Evolutionary conservation across 1,284 basidiomycete species (phyloP), one percentile per base, ranked within the genome.

Genomic region (Peniophora sp.): DNA sequence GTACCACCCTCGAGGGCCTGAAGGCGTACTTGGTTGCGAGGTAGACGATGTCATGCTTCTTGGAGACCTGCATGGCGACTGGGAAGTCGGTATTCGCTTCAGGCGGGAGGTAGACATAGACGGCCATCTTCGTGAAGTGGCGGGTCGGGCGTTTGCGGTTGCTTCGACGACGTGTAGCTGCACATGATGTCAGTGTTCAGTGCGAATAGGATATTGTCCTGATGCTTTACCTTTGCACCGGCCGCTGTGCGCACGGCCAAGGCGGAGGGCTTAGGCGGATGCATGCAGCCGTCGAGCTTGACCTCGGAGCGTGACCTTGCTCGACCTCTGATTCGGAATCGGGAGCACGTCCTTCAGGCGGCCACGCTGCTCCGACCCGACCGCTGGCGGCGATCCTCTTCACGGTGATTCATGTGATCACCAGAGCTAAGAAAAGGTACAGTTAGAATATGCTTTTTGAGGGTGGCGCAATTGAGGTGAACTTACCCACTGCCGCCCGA

Each of bases 71-170:
- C 92, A 99, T 98, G 25, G 96, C 92, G 39, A 99, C 97, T n/a
- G 97, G 97, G 78, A 99, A 99, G 67, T 99, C 97, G 68, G 95
- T 97, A 45, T 89, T 89, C 3, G 97, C 97, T 68, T 99, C 97
- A 1, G 94, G 87, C 51, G 97, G 97, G 83, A 99, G 99, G 75
- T 97, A 99, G 50, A 99, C 96, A 61, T 99, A 97, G 57, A 99
- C 95, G 14, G 93, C 92, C 72, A 98, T 99, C 79, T 99, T 99
- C 43, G 83, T 78, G 75, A 97, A 99, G n/a, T 5, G 87, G 85
- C n/a, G 95, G 89, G 65, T 97, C 92, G n/a, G 92, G 86, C 20
- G 91, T 84, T 57, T 89, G 70, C 99, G 96, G 68, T 99, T 97
- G 63, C 99, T 97, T 99, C 95, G 56, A 99, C 96, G 49, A 99